These are phyloP conservation scores for Colletotrichum spinosum DNA, from an alignment of 2,329 filamentous ascomycete genomes.

Conservation along the genomic window DNA sequence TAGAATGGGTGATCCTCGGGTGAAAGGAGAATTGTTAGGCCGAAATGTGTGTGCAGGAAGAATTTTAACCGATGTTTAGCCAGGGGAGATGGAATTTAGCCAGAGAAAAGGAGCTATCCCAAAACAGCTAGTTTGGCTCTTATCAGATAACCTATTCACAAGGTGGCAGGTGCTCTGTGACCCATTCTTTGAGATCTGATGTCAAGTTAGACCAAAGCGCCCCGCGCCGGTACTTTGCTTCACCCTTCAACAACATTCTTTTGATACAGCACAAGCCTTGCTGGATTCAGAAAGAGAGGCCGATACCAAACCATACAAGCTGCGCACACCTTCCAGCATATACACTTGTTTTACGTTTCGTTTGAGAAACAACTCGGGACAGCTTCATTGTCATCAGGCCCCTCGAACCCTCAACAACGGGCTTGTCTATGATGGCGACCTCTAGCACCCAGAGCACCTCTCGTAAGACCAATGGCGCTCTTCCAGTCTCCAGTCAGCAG, in stretches of 20 bases:
- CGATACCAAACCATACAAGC: no score
- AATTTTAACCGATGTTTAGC: conserved; percentile 12
- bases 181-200: conserved; percentile 34
- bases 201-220: conserved; percentile 24
- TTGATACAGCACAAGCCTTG: no score
- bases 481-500: conserved; percentile 60
- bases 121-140: background rate
- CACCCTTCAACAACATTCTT: conserved; percentile 17
- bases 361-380: no score
- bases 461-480: conserved; percentile 63
- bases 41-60: background rate
- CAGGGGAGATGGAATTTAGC: background rate
- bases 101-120: conserved; percentile 18
- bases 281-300: no score
- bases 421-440: conserved; percentile 26
- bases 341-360: no score
- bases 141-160: conserved; percentile 30
- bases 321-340: no score
- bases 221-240: conserved; percentile 24
- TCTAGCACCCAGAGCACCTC: conserved; percentile 28
- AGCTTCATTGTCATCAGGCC: background rate
- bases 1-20: conserved; percentile 31
- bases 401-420: conserved; percentile 9
- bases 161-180: conserved; percentile 21
- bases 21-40: conserved; percentile 17